phyloP scores from a whole-genome alignment of 2,329 filamentous ascomycete species.

The Ophiostoma novo-ulmi region DNA sequence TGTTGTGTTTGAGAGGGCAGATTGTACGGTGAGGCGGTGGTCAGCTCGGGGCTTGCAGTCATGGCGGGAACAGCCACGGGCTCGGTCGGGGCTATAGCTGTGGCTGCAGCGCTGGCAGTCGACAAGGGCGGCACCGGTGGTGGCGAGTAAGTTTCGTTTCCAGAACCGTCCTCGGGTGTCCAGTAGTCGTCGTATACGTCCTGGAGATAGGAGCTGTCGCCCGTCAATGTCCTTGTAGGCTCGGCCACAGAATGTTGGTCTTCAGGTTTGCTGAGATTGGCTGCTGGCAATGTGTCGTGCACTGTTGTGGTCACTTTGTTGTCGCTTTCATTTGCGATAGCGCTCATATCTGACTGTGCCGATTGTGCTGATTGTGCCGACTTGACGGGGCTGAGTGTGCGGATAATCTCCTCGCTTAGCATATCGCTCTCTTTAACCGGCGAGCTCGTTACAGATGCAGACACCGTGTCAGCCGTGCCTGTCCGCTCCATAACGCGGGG shows the following conservation, averaged over 20 bases:
- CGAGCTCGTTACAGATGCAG: conserved; percentile 46
- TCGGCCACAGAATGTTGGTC: not conserved
- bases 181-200: conserved; percentile 66
- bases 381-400: conserved; percentile 54
- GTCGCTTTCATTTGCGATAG: conserved; percentile 7
- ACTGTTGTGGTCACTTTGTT: conserved; percentile 28
- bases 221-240: conserved; percentile 19
- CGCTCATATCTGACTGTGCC: conserved; percentile 5
- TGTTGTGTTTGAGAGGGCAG: not conserved
- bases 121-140: conserved; percentile 16
- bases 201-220: conserved; percentile 60
- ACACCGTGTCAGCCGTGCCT: conserved; percentile 44
- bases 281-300: no score
- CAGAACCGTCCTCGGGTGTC: conserved; percentile 43
- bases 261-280: not conserved
- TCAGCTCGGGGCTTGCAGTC: not conserved
- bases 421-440: conserved; percentile 65
- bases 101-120: not conserved
- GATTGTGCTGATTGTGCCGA: conserved; percentile 25
- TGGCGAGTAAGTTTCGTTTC: conserved; percentile 16
- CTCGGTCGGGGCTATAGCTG: not conserved
- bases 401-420: conserved; percentile 68
- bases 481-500: conserved; percentile 38
- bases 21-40: not conserved
- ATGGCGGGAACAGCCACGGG: not conserved